Conservation (phyloP, 2,329 filamentous ascomycete species). For the Fusarium drepaniforme region DNA sequence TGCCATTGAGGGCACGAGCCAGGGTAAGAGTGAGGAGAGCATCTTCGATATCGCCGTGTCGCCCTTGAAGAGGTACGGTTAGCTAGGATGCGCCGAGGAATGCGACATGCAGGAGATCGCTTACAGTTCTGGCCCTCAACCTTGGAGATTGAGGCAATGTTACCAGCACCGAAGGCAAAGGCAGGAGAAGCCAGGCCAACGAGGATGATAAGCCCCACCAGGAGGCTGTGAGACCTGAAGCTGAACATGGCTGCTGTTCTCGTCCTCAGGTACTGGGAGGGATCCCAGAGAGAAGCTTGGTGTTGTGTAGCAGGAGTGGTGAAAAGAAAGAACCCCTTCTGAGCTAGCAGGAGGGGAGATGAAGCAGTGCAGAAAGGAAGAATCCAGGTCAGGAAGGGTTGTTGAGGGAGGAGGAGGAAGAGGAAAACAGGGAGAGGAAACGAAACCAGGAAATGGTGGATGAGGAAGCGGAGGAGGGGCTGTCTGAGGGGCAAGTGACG, state of each 20-base stretch:
- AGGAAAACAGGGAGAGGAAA: conserved; percentile 24
- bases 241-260: conserved; percentile 57
- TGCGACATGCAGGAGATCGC: conserved; percentile 41
- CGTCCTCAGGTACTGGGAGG: conserved; percentile 35
- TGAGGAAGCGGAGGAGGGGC: conserved; percentile 31
- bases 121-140: conserved; percentile 86
- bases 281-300: conserved; percentile 18
- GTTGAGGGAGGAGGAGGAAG: conserved; percentile 28
- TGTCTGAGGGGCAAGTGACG: conserved; percentile 45
- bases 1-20: conserved; percentile 66
- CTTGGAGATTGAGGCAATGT: conserved; percentile 84
- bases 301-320: conserved; percentile 17
- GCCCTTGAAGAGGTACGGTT: conserved; percentile 62
- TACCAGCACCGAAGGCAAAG: conserved; percentile 87
- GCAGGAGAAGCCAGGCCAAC: conserved; percentile 76
- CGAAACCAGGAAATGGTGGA: conserved; percentile 23
- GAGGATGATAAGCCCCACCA: conserved; percentile 70
- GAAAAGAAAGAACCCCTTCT: conserved; percentile 30
- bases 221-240: conserved; percentile 61
- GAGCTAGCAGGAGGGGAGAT: conserved; percentile 34
- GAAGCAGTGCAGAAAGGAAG: conserved; percentile 6
- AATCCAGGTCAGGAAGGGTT: conserved; percentile 3
- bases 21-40: conserved; percentile 79
- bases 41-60: conserved; percentile 94
- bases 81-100: conserved; percentile 6